Evolutionary conservation across 164 flowering plant genomes (phyloP).

Genomic region (Litsea cubeba): DNA sequence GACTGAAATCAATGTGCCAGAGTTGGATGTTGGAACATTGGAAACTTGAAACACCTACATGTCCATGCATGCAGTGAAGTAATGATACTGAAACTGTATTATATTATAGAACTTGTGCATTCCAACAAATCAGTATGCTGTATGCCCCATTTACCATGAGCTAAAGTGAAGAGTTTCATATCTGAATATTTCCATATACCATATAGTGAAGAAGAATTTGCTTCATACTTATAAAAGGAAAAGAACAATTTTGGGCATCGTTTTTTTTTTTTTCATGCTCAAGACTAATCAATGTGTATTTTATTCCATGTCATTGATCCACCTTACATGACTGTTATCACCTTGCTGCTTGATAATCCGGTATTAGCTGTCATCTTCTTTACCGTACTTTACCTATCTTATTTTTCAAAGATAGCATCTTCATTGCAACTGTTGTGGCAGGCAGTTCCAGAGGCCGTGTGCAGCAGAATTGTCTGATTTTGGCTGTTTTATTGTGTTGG

Average conservation of each 20-base stretch:
- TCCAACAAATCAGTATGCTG: not conserved
- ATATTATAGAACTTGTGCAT: not conserved
- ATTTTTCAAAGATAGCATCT: not conserved
- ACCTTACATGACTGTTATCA: not conserved
- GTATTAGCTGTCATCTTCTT: not conserved
- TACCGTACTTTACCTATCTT: not conserved
- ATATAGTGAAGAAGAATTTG: not conserved
- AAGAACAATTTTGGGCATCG: too few relatives aligned
- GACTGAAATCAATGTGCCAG: too few relatives aligned
- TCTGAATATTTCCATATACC: too few relatives aligned
- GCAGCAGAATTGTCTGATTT: conserved; percentile 84
- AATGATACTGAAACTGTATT: too few relatives aligned
- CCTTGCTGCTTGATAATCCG: not conserved
- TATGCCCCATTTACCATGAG: not conserved
- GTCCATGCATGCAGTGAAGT: too few relatives aligned
- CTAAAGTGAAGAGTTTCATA: not conserved
- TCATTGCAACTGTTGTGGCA: conserved; percentile 35
- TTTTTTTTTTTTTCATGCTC: not conserved
- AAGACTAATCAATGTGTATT: not conserved
- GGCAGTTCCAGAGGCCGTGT: conserved; percentile 86
- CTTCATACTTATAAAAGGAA: not conserved
- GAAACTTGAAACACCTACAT: not conserved
- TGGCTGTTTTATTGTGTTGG: conserved; percentile 71
- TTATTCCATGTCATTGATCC: not conserved
- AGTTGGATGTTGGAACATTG: too few relatives aligned